Conservation (phyloP, 1,284 basidiomycete species). For the Chiua sp. region DNA sequence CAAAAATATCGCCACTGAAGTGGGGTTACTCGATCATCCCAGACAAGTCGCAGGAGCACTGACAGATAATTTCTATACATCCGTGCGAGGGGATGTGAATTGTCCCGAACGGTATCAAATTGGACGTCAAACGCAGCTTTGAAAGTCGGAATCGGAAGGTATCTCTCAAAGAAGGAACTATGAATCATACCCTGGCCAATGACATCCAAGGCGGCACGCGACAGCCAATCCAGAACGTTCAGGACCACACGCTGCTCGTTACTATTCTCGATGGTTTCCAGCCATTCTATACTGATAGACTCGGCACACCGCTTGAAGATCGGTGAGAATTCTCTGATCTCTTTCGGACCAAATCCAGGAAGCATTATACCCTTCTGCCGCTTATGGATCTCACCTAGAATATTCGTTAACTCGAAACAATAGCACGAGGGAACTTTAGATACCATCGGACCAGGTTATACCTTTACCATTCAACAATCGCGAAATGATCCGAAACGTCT, state of each 20-base stretch:
- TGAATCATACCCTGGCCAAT: constrained; percentile 46
- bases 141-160: background rate
- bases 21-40: background rate
- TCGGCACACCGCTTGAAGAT: constrained; percentile 39
- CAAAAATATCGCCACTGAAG: constrained; percentile 24
- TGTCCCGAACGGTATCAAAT: constrained; percentile 41
- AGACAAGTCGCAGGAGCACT: constrained; percentile 9
- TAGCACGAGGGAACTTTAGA: background rate
- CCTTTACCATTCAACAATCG: constrained; percentile 41
- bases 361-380: constrained; percentile 49
- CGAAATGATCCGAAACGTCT: constrained; percentile 35
- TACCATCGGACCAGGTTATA: constrained; percentile 48
- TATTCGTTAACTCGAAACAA: background rate
- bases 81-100: constrained; percentile 43
- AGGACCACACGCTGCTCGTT: constrained; percentile 37
- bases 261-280: constrained; percentile 39
- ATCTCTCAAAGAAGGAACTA: constrained; percentile 3
- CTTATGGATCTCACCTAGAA: constrained; percentile 47
- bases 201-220: constrained; percentile 47
- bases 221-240: constrained; percentile 45
- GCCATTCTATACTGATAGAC: constrained; percentile 43
- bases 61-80: constrained; percentile 42
- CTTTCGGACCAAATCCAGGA: constrained; percentile 47
- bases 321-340: constrained; percentile 40
- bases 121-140: constrained; percentile 49